Percentiles rank a stretch among this genome's conserved stretches.
Conservation (phyloP, 495 filamentous ascomycete genomes). For the Aspergillus mulundensis region DNA sequence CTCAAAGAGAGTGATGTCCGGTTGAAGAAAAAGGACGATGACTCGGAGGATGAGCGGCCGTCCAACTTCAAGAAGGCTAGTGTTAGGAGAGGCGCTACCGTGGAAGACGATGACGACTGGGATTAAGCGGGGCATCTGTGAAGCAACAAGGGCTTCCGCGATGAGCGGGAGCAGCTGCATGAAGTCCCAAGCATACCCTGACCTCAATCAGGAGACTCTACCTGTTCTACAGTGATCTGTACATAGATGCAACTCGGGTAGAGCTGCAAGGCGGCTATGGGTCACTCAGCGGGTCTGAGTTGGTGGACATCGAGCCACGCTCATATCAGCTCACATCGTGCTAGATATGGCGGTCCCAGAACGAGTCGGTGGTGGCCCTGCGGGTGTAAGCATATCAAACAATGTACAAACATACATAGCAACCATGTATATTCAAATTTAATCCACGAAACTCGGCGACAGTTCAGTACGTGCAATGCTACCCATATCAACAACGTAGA, state of each 20-base stretch:
- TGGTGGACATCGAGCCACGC: background rate
- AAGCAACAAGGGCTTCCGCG: background rate
- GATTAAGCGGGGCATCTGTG: constrained; percentile 44
- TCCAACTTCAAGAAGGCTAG: constrained; percentile 17
- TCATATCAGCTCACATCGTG: background rate
- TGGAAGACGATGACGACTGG: constrained; percentile 60
- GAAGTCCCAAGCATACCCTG: background rate
- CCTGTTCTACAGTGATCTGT: background rate
- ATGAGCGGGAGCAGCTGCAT: background rate
- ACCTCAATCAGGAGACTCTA: background rate
- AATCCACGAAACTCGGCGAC: background rate
- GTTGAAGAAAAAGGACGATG: constrained; percentile 52
- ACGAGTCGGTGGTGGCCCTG: no score
- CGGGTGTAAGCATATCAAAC: background rate
- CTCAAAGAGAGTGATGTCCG: constrained; percentile 72
- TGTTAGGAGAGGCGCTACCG: constrained; percentile 23
- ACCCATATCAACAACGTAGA: background rate
- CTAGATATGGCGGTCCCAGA: background rate
- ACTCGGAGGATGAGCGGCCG: constrained; percentile 52
- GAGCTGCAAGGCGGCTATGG: background rate
- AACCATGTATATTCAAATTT: background rate
- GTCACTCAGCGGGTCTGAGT: background rate
- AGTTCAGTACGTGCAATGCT: background rate
- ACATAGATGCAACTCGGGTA: background rate
- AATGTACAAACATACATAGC: background rate